phyloP scores from a whole-genome alignment of 768 basidiomycete species.

The Hemileccinum rubropunctum region DNA sequence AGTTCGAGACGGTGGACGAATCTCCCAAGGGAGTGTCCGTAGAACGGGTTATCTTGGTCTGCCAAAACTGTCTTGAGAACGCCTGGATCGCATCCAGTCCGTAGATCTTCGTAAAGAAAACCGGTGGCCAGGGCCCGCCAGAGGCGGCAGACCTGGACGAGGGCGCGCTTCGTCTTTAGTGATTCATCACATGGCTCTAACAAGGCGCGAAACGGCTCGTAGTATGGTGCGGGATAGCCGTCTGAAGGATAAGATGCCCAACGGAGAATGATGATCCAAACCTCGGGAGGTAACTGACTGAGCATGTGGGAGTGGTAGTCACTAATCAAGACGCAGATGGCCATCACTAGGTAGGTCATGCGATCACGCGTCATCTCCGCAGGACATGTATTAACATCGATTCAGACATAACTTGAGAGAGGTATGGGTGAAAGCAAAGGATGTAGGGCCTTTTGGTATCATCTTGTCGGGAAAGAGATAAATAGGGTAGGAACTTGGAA shows the following conservation, averaged over 20 bases:
- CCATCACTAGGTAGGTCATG: too few species aligned
- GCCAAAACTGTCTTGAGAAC: slow-evolving; percentile 35
- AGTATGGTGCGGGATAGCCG: slow-evolving; percentile 30
- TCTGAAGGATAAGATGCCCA: slow-evolving; percentile 36
- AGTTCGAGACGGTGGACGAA: slow-evolving; percentile 57
- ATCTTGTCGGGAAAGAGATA: slow-evolving; percentile 27
- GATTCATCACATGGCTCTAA: slow-evolving; percentile 28
- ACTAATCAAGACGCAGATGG: too few species aligned
- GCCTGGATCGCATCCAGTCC: slow-evolving; percentile 33
- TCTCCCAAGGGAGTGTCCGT: slow-evolving; percentile 24
- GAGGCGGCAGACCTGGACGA: slow-evolving; percentile 54
- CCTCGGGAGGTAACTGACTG: slow-evolving; percentile 44
- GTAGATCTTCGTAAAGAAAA: slow-evolving; percentile 55
- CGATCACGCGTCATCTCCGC: slow-evolving; percentile 8
- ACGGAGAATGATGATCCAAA: slow-evolving; percentile 53
- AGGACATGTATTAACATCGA: background rate
- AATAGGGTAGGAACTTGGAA: slow-evolving; percentile 22
- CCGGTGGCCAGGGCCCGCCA: slow-evolving; percentile 50
- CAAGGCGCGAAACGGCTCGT: slow-evolving; percentile 48
- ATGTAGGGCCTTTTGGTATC: slow-evolving; percentile 32
- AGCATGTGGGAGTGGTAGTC: background rate
- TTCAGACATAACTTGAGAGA: slow-evolving; percentile 4
- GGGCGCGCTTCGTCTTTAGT: slow-evolving; percentile 35
- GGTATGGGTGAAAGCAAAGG: slow-evolving; percentile 7
- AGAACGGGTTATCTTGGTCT: slow-evolving; percentile 9